These are phyloP conservation scores for Aureobasidium lini DNA, from an alignment of 2,329 filamentous ascomycete species.

Conservation along the genomic window DNA sequence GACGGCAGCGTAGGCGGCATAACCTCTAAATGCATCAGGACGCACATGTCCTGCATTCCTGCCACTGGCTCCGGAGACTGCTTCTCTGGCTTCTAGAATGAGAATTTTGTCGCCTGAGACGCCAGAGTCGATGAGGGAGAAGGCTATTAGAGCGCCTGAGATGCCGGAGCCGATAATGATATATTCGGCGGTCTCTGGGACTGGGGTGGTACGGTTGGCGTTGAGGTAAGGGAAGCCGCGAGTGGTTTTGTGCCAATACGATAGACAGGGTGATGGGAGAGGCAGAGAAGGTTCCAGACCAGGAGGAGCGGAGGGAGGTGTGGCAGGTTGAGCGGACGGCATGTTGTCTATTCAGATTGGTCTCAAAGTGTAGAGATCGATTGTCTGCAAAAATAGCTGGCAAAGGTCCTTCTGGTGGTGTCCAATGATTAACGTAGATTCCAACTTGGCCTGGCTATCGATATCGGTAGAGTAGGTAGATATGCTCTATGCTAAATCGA, in stretches of 20 bases:
- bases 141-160: slow-evolving; percentile 35
- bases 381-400: no score
- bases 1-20: slow-evolving; percentile 35
- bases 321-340: background rate
- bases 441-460: no score
- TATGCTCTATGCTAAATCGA: no score
- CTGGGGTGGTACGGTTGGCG: slow-evolving; percentile 27
- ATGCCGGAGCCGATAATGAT: slow-evolving; percentile 39
- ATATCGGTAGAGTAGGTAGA: no score
- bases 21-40: slow-evolving; percentile 43
- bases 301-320: slow-evolving; percentile 3
- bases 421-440: no score
- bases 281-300: slow-evolving; percentile 16
- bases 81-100: slow-evolving; percentile 39
- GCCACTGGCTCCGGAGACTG: slow-evolving; percentile 37
- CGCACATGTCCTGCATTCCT: slow-evolving; percentile 41
- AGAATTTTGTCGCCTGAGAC: slow-evolving; percentile 29
- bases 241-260: slow-evolving; percentile 41
- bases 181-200: slow-evolving; percentile 29
- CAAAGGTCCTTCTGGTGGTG: no score
- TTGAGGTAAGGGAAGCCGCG: slow-evolving; percentile 36
- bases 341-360: background rate
- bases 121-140: slow-evolving; percentile 32
- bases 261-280: slow-evolving; percentile 26
- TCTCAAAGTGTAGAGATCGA: no score